Percentiles rank a stretch among this genome's conserved stretches.
Conservation (phyloP, 495 filamentous ascomycete species). For the Aspergillus egyptiacus region DNA sequence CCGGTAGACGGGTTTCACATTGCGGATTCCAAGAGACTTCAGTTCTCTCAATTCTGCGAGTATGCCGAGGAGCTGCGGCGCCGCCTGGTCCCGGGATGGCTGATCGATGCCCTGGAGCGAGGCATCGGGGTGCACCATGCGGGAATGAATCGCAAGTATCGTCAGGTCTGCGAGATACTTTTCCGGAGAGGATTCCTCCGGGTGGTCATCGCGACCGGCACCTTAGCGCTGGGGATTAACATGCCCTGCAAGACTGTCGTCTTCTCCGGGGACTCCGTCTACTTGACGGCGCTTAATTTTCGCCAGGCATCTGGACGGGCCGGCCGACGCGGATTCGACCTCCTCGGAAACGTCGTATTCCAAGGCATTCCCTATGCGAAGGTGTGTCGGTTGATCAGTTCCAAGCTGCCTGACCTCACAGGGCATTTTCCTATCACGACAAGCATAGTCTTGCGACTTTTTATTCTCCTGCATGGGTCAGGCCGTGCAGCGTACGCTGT, state of each 20-base stretch:
- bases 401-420: conserved; percentile 62
- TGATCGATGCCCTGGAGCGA: conserved; percentile 52
- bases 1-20: conserved; percentile 60
- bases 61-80: conserved; percentile 40
- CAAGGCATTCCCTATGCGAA: conserved; percentile 51
- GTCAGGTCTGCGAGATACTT: conserved; percentile 52
- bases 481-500: conserved; percentile 53
- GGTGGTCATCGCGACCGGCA: conserved; percentile 73
- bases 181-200: conserved; percentile 68
- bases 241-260: conserved; percentile 82
- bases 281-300: conserved; percentile 66
- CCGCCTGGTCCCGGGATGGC: conserved; percentile 38
- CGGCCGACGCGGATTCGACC: conserved; percentile 73
- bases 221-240: conserved; percentile 71
- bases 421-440: conserved; percentile 77
- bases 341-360: conserved; percentile 76
- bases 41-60: conserved; percentile 45
- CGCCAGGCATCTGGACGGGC: conserved; percentile 71
- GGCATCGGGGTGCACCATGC: conserved; percentile 74
- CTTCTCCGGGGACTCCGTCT: conserved; percentile 67
- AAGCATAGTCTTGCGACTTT: conserved; percentile 62
- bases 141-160: conserved; percentile 71
- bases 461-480: conserved; percentile 60
- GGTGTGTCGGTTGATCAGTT: conserved; percentile 59
- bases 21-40: conserved; percentile 51